phyloP scores from a whole-genome alignment of 208 protist genomes.

The Trichomonas gallinae region DNA sequence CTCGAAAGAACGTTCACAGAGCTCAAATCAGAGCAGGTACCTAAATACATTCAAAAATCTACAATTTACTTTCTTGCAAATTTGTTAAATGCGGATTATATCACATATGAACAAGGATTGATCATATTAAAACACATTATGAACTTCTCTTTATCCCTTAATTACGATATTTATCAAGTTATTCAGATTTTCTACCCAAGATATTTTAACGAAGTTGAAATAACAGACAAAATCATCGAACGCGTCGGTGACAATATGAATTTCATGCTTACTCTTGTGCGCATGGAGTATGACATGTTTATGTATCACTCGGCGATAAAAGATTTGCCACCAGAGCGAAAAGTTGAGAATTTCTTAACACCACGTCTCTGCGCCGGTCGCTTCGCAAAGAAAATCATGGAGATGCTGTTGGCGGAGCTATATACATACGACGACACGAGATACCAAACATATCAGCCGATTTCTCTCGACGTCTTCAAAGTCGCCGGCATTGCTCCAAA shows the following conservation, averaged over 20 bases:
- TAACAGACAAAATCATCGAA: background rate
- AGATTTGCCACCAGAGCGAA: background rate
- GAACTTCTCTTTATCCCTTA: background rate
- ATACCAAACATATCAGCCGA: background rate
- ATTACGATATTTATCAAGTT: background rate
- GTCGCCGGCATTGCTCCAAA: background rate
- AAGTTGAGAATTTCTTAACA: background rate
- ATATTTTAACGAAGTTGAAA: background rate
- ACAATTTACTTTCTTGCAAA: background rate
- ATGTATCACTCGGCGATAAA: background rate
- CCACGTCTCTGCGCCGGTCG: background rate
- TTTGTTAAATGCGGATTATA: background rate
- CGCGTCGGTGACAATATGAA: background rate
- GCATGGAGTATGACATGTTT: background rate
- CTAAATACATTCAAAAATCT: background rate
- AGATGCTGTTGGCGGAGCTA: background rate
- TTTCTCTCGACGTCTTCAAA: background rate
- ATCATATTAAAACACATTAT: background rate
- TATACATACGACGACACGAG: background rate
- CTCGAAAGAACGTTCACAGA: background rate
- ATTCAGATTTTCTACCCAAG: background rate
- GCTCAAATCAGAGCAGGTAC: background rate
- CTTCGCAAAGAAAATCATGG: background rate
- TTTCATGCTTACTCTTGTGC: background rate
- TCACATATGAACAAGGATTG: background rate